These are phyloP conservation scores for Fusarium sp. DNA, from an alignment of 2,329 filamentous ascomycete genomes.

Conservation along the genomic window DNA sequence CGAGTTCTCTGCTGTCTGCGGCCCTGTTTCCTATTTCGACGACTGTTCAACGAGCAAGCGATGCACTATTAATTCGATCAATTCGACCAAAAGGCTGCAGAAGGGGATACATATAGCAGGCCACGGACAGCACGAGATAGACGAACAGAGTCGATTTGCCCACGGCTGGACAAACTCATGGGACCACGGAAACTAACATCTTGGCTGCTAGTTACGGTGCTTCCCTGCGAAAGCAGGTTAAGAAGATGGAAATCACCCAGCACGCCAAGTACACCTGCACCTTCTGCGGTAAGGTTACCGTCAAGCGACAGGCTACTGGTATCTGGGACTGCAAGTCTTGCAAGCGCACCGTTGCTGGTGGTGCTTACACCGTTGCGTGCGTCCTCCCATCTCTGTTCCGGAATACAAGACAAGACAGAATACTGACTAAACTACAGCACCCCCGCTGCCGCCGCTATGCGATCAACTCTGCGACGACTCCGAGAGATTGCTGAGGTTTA, in stretches of 20 bases:
- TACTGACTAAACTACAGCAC: conserved; percentile 70
- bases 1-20: conserved; percentile 17
- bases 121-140: conserved; percentile 17
- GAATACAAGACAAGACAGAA: conserved; percentile 9
- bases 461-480: conserved; percentile 96
- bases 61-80: conserved; percentile 1
- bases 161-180: conserved; percentile 7
- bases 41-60: conserved; percentile 14
- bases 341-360: conserved; percentile 80
- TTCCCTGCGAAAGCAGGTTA: conserved; percentile 94
- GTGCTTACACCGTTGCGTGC: conserved; percentile 97
- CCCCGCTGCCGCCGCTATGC: conserved; percentile 91
- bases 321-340: conserved; percentile 98
- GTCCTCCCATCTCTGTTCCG: conserved; percentile 58
- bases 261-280: conserved; percentile 98
- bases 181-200: conserved; percentile 46
- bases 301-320: conserved; percentile 90
- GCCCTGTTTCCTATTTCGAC: neutral
- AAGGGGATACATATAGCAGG: conserved; percentile 13
- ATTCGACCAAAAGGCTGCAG: conserved; percentile 1
- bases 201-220: conserved; percentile 85
- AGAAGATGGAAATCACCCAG: conserved; percentile 99
- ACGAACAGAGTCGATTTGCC: conserved; percentile 8
- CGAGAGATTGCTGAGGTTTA: conserved; percentile 98
- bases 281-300: conserved; percentile 97